Evolutionary conservation across 768 basidiomycete species (phyloP), one percentile per base, ranked within the genome.

Genomic region (Jaapia argillacea): DNA sequence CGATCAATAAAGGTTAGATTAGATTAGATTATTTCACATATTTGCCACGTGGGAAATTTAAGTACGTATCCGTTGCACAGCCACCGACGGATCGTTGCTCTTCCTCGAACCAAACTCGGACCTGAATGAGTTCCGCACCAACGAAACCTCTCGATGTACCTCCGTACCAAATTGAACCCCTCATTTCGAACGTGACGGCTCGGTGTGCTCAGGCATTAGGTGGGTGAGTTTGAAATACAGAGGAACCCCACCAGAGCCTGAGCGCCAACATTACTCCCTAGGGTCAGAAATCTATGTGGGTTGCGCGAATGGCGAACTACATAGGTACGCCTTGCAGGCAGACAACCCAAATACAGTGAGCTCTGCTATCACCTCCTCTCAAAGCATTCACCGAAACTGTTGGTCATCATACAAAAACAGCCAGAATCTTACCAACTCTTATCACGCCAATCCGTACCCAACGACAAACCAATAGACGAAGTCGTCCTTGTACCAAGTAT

Each of bases 221-320:
- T 57, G 36, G 3, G 53, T 45, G 5, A 16, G 28, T 24, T 12
- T 26, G 38, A 31, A 35, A 40, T 18, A 13, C 13, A n/a, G 18
- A 24, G 18, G 21, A 35, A n/a, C n/a, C n/a, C n/a, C n/a, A n/a
- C 24, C 25, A 33, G 35, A 42, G 36, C 45, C 31, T 21, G 13
- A 27, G 13, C 43, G 31, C 41, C 46, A 36, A 40, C 16, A 44
- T 45, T 43, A 7, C 16, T 24, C 24, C 28, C 14, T 42, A 88
- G 87, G 81, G 24, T 79, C 80, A 33, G 91, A 96, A 54, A 74
- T 94, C 21, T 93, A 91, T 51, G 74, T 89, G 10, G 92, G 90
- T 10, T 85, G 84, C 48, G 77, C 80, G 18, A 88, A 91, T 46
- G 90, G 92, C 18, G 78, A 88, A 50, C 69, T 96, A 5, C 63